Evolutionary conservation across 1,284 basidiomycete species (phyloP).

Genomic region (Inonotus hispidus): DNA sequence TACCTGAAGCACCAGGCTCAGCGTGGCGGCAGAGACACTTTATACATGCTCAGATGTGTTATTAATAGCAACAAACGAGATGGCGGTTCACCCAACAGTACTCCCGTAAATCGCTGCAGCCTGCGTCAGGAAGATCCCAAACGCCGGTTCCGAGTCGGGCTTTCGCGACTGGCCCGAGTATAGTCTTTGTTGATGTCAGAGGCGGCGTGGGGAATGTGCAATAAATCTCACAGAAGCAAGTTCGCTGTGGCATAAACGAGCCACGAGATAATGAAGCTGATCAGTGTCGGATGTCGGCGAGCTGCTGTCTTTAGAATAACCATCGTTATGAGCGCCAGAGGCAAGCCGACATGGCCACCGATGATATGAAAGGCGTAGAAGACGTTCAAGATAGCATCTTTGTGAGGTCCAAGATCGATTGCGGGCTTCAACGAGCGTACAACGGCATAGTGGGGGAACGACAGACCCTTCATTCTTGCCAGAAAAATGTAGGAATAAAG

Average conservation of each 20-base stretch:
- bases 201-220: neutral
- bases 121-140: conserved; percentile 14
- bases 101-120: conserved; percentile 16
- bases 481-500: neutral
- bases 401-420: conserved; percentile 14
- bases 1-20: conserved; percentile 16
- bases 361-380: conserved; percentile 11
- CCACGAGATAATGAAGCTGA: conserved; percentile 11
- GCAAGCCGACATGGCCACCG: conserved; percentile 16
- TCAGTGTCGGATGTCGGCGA: conserved; percentile 13
- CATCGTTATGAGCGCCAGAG: conserved; percentile 14
- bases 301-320: conserved; percentile 3
- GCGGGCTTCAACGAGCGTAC: conserved; percentile 8
- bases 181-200: conserved; percentile 2
- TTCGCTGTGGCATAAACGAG: conserved; percentile 16
- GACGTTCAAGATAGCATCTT: conserved; percentile 10
- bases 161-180: conserved; percentile 9
- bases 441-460: neutral
- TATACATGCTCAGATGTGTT: neutral
- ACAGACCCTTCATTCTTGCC: conserved; percentile 7
- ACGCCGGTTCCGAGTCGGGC: conserved; percentile 4
- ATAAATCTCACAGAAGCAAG: conserved; percentile 13
- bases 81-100: conserved; percentile 8
- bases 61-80: neutral
- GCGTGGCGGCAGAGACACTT: conserved; percentile 7